phyloP scores from a whole-genome alignment of 495 filamentous ascomycete species.

The Lepidopterella palustris region DNA sequence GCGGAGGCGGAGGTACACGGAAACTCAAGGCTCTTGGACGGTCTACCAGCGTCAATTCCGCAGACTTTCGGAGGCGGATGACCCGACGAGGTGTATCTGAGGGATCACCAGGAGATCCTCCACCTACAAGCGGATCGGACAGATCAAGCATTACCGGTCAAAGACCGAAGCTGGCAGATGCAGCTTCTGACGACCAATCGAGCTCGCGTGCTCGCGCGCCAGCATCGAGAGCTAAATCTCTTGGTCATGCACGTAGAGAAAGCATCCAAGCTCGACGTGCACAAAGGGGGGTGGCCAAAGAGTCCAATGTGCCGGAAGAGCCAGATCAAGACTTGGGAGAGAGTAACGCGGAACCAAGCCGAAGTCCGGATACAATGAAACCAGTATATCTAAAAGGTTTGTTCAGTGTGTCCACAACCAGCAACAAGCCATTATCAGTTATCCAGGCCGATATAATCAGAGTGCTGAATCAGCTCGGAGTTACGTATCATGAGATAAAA shows the following conservation, averaged over 20 bases:
- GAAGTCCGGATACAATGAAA: slow-evolving; percentile 64
- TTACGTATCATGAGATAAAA: slow-evolving; percentile 85
- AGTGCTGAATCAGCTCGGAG: slow-evolving; percentile 78
- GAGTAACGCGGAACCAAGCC: slow-evolving; percentile 28
- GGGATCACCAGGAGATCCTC: slow-evolving; percentile 52
- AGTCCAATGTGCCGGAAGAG: slow-evolving; percentile 73
- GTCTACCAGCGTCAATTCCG: slow-evolving; percentile 81
- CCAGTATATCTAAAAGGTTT: slow-evolving; percentile 96
- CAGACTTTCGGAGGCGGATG: slow-evolving; percentile 62
- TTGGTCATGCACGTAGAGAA: slow-evolving; percentile 83
- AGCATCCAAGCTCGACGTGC: slow-evolving; percentile 80
- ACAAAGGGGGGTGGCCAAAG: slow-evolving; percentile 57
- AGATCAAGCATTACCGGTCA: slow-evolving; percentile 49
- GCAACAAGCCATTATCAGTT: slow-evolving; percentile 74
- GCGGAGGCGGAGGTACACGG: slow-evolving; percentile 50
- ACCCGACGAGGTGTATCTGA: slow-evolving; percentile 53
- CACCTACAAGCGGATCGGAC: slow-evolving; percentile 73
- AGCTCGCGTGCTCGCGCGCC: slow-evolving; percentile 45
- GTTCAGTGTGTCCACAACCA: slow-evolving; percentile 96
- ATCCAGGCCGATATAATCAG: slow-evolving; percentile 90
- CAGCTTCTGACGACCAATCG: slow-evolving; percentile 40
- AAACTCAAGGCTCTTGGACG: slow-evolving; percentile 63
- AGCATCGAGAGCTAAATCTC: slow-evolving; percentile 73
- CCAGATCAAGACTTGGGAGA: slow-evolving; percentile 59
- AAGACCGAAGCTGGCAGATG: slow-evolving; percentile 38